Evolutionary conservation across 108 stramenopile genomes (phyloP).

Genomic region (Aurantiochytrium sp.): DNA sequence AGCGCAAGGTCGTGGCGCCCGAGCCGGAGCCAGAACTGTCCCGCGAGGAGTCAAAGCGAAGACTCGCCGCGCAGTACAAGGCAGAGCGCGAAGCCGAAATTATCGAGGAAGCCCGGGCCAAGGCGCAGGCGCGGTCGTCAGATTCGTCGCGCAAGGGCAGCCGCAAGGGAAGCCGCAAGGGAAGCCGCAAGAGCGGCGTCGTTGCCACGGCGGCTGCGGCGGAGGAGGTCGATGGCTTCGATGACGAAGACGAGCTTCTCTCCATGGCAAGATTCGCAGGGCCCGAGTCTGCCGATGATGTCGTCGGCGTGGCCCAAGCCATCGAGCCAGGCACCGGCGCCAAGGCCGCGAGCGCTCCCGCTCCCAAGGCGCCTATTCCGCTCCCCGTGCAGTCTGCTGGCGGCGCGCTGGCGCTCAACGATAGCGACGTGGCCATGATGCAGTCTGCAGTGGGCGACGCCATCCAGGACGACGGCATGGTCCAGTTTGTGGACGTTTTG

Average conservation of each 20-base stretch:
- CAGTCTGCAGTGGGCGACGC: not conserved
- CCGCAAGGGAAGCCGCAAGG: too few relatives aligned
- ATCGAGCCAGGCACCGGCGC: too few relatives aligned
- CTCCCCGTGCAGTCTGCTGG: too few relatives aligned
- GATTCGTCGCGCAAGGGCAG: too few relatives aligned
- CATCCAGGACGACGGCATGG: not conserved
- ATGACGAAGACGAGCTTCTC: not conserved
- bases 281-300: too few relatives aligned
- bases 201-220: not conserved
- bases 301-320: too few relatives aligned
- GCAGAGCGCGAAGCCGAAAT: not conserved
- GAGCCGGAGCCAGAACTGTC: not conserved
- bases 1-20: too few relatives aligned
- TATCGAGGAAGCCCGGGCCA: not conserved
- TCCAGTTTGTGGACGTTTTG: not conserved
- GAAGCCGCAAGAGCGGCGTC: not conserved
- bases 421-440: not conserved
- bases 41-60: not conserved
- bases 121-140: not conserved
- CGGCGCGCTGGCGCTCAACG: not conserved
- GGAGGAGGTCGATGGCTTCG: not conserved
- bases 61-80: not conserved
- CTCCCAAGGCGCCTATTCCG: too few relatives aligned
- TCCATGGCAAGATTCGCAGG: too few relatives aligned
- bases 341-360: too few relatives aligned